phyloP scores from a whole-genome alignment of 192 early-diverging fungal species.

The Entomortierella lignicola region DNA sequence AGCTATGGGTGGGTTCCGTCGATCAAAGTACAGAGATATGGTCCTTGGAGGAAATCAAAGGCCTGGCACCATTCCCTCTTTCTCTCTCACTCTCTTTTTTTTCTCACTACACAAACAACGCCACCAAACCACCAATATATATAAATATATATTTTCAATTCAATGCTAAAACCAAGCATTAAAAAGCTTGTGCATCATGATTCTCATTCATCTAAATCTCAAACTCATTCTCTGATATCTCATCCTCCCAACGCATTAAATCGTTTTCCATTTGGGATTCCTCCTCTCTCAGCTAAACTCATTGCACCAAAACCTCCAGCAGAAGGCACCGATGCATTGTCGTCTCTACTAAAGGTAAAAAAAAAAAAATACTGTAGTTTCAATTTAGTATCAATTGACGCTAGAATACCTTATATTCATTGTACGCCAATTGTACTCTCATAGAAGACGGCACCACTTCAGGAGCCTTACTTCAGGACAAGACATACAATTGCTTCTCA shows the following conservation, averaged over 20 bases:
- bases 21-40: too few relatives aligned
- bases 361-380: background rate
- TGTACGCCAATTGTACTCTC: too few relatives aligned
- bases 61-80: too few relatives aligned
- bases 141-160: too few relatives aligned
- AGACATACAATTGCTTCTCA: conserved; percentile 42
- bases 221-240: background rate
- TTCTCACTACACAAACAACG: too few relatives aligned
- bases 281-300: conserved; percentile 30
- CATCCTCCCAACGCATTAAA: conserved; percentile 30
- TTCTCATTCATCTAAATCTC: background rate
- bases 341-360: conserved; percentile 34
- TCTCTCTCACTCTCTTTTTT: too few relatives aligned
- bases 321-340: conserved; percentile 28
- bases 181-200: background rate
- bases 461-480: conserved; percentile 45
- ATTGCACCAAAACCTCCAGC: conserved; percentile 1
- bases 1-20: too few relatives aligned
- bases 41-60: too few relatives aligned
- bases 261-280: conserved; percentile 25
- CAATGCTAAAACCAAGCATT: background rate
- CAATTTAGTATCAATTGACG: background rate
- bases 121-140: too few relatives aligned
- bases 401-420: too few relatives aligned
- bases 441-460: conserved; percentile 32